Evolutionary conservation across 345 rosid species (phyloP).

Genomic region (Boechera retrofracta): DNA sequence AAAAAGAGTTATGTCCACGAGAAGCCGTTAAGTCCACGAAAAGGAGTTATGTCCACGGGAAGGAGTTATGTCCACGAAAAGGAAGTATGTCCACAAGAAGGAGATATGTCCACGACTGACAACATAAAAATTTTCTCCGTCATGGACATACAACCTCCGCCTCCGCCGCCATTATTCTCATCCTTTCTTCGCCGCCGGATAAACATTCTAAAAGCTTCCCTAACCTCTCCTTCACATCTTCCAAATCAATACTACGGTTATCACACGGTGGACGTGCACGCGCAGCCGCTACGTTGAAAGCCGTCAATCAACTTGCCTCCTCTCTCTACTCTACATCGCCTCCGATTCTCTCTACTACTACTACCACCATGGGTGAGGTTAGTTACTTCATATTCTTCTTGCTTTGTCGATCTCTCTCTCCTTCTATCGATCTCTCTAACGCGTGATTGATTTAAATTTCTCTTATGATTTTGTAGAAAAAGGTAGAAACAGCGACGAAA

Average conservation of each 20-base stretch:
- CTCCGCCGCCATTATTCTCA: slow-evolving; percentile 44
- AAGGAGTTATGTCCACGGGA: too few species aligned
- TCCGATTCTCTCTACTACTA: slow-evolving; percentile 6
- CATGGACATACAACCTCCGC: slow-evolving; percentile 23
- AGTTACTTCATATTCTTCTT: slow-evolving; percentile 29
- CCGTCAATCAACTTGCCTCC: too few species aligned
- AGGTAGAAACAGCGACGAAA: slow-evolving; percentile 39
- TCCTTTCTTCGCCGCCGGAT: slow-evolving; percentile 39
- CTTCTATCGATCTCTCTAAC: background rate
- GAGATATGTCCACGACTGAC: too few species aligned
- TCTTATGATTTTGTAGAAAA: slow-evolving; percentile 31
- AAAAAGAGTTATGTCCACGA: too few species aligned
- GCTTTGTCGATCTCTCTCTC: background rate
- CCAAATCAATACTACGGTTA: slow-evolving; percentile 22
- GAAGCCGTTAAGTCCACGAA: too few species aligned
- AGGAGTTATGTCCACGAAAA: too few species aligned
- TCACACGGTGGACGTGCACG: too few species aligned
- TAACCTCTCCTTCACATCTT: slow-evolving; percentile 52
- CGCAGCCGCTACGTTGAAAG: too few species aligned
- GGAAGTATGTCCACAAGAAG: too few species aligned
- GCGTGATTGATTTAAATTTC: background rate
- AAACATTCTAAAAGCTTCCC: slow-evolving; percentile 38
- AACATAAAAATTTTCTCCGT: too few species aligned
- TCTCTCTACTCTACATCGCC: too few species aligned
- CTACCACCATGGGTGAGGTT: slow-evolving; percentile 58